Evolutionary conservation across 257 asterid species (phyloP), one percentile per base, ranked within the genome.

Genomic region (Anisodus acutangulus): DNA sequence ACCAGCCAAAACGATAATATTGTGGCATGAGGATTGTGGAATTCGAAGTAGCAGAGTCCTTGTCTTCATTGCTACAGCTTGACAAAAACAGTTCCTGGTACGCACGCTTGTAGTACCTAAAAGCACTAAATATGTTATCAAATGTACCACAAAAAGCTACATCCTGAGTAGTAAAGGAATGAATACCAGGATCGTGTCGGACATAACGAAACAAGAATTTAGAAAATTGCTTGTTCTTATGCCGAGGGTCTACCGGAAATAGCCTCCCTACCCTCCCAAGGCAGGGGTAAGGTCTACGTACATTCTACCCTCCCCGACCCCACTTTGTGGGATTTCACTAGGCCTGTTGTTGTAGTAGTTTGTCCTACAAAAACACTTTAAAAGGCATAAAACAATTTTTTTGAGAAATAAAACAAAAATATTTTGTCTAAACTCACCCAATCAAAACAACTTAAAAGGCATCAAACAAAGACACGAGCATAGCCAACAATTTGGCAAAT

Each of bases 1-100:
- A 92, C 98, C 99, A 96, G 84, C 99, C 99, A 47, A 96, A 93
- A 76, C 98, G 99, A 87, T 92, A 93, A 90, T 92, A 93, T 86
- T 88, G 91, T 67, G 93, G 81, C 70, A 82, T 84, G 58, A 67
- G 62, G 85, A 83, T 88, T 2, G 83, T 54, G 41, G 70, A 22
- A 87, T 78, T 83, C 70, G 88, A 82, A 86, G 79, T 88, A 54
- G 88, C 87, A 81, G 86, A 79, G 49, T 86, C 89, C 85, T 92
- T 94, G 83, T 88, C 90, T 83, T 82, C 86, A 86, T 83, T 87
- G 49, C 88, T 87, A 85, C 91, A 90, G 86, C 83, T 85, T 17
- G 85, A 70, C 88, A 88, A 81, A 92, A 96, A 96, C 80, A 92
- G 88, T 81, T 96, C 97, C 79, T 84, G 91, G 86, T 83, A 93